phyloP scores from a whole-genome alignment of 2,329 filamentous ascomycete genomes.

The Chlorencoelia australis region DNA sequence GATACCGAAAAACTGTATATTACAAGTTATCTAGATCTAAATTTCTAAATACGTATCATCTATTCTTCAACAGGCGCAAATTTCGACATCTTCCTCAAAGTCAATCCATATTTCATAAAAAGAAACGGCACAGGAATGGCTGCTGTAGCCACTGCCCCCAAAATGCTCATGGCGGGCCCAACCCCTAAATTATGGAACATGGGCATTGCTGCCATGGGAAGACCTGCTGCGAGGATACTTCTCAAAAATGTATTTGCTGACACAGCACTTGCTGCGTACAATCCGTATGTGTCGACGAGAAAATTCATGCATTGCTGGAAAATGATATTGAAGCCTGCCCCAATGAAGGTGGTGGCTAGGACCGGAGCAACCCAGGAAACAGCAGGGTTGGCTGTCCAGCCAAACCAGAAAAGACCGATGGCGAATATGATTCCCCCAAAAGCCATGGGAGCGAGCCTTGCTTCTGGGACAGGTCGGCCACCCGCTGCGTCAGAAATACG shows the following conservation, averaged over 20 bases:
- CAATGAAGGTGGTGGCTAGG: slow-evolving; percentile 16
- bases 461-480: slow-evolving; percentile 33
- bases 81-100: slow-evolving; percentile 33
- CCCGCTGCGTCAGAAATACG: slow-evolving; percentile 23
- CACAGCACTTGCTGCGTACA: slow-evolving; percentile 36
- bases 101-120: slow-evolving; percentile 33
- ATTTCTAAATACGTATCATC: not conserved
- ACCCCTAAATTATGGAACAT: slow-evolving; percentile 58
- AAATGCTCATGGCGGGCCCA: slow-evolving; percentile 51
- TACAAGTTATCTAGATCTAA: not conserved
- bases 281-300: slow-evolving; percentile 35
- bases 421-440: slow-evolving; percentile 25
- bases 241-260: slow-evolving; percentile 36
- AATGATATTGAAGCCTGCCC: slow-evolving; percentile 24
- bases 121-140: slow-evolving; percentile 49
- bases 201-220: slow-evolving; percentile 32
- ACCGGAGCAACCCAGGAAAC: slow-evolving; percentile 16
- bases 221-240: slow-evolving; percentile 35
- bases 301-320: slow-evolving; percentile 27
- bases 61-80: slow-evolving; percentile 29
- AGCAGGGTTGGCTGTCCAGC: slow-evolving; percentile 17
- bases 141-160: slow-evolving; percentile 45
- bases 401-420: slow-evolving; percentile 24
- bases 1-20: too few species aligned
- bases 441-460: slow-evolving; percentile 40